These are phyloP conservation scores for Amanita jacksonii DNA, from an alignment of 768 basidiomycete species.

Conservation along the genomic window DNA sequence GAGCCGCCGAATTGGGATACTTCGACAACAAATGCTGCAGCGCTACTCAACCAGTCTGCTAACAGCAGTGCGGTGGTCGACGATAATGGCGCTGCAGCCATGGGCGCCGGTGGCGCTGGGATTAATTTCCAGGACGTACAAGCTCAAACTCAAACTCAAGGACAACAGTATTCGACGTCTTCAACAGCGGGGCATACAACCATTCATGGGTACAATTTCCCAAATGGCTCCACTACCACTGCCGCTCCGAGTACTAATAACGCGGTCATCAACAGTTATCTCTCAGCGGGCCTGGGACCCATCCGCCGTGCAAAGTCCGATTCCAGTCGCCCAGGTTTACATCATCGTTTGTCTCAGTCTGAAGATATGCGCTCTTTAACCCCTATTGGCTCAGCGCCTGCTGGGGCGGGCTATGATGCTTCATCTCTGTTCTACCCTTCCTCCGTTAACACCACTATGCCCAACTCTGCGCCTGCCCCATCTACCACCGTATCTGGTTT, in stretches of 20 bases:
- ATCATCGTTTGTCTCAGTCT: conserved; percentile 47
- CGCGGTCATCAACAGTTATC: neutral
- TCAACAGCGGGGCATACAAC: conserved; percentile 10
- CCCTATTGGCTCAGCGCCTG: conserved; percentile 6
- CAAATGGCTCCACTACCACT: neutral
- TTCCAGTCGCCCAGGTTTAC: conserved; percentile 28
- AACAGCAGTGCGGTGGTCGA: conserved; percentile 12
- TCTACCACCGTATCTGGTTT: neutral
- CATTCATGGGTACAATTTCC: conserved; percentile 9
- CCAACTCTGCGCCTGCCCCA: conserved; percentile 4
- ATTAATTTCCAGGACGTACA: conserved; percentile 35
- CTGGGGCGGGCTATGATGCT: neutral
- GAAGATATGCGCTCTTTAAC: conserved; percentile 40
- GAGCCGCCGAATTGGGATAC: conserved; percentile 46
- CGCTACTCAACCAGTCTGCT: neutral
- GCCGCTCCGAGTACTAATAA: neutral
- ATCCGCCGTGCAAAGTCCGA: conserved; percentile 49
- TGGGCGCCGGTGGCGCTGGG: conserved; percentile 8
- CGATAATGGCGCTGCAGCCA: no score
- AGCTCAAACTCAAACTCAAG: conserved; percentile 14
- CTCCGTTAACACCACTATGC: neutral
- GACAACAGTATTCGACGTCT: neutral
- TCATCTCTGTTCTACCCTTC: neutral
- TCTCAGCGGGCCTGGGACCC: conserved; percentile 25
- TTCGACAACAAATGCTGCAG: conserved; percentile 1